A percentile compares a stretch with the other conserved stretches of the same genome.
Conservation (phyloP, 2,329 filamentous ascomycete genomes). For the Ceratocystis harringtonii region DNA sequence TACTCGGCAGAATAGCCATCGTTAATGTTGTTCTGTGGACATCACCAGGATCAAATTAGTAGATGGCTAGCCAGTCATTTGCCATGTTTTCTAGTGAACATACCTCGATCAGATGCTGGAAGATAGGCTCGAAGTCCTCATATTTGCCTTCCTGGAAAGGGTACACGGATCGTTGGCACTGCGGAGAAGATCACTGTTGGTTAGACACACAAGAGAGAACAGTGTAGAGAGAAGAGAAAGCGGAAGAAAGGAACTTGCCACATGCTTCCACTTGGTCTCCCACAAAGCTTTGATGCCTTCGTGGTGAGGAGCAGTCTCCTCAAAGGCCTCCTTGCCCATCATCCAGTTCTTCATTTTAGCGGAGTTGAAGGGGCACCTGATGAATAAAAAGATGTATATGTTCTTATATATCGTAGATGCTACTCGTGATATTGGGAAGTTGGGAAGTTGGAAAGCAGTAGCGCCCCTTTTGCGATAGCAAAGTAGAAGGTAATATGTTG, state of each 20-base stretch:
- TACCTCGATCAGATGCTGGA: constrained; percentile 45
- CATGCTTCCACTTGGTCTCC: constrained; percentile 63
- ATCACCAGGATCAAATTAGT: neutral
- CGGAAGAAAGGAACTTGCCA: constrained; percentile 30
- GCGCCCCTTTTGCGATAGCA: too few relatives aligned
- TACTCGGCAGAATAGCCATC: constrained; percentile 52
- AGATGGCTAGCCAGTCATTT: neutral
- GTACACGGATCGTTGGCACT: constrained; percentile 48
- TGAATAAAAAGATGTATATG: too few relatives aligned
- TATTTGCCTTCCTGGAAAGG: constrained; percentile 59
- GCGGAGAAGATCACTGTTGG: neutral
- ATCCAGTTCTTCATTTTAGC: constrained; percentile 23
- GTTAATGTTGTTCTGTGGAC: constrained; percentile 37
- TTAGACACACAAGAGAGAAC: neutral
- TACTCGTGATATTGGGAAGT: too few relatives aligned
- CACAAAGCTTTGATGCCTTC: constrained; percentile 47
- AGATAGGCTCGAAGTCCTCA: constrained; percentile 56
- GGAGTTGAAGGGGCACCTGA: neutral
- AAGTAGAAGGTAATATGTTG: too few relatives aligned
- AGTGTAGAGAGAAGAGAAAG: neutral
- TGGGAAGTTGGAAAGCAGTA: too few relatives aligned
- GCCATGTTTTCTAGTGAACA: constrained; percentile 1
- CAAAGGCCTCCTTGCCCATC: constrained; percentile 31
- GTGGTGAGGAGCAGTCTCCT: constrained; percentile 39
- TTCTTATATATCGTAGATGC: too few relatives aligned